Evolutionary conservation across 768 basidiomycete species (phyloP).

Genomic region (Trametopsis cervina): DNA sequence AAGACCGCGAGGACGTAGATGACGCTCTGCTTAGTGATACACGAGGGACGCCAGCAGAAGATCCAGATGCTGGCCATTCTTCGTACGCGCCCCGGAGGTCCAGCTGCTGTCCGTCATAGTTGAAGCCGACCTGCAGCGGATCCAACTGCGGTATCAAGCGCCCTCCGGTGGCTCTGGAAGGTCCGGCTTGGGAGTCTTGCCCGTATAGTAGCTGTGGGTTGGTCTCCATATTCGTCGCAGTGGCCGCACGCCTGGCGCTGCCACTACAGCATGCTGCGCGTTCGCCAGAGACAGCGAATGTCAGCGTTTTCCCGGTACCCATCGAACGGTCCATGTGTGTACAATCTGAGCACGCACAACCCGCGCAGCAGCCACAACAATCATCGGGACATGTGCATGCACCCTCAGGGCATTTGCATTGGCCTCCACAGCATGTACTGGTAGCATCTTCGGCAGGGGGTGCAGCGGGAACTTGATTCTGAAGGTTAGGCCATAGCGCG

Average conservation of each 20-base stretch:
- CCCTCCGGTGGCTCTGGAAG: neutral
- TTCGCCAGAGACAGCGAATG: conserved; percentile 30
- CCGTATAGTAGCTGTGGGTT: neutral
- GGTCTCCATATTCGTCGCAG: neutral
- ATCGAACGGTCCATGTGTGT: conserved; percentile 14
- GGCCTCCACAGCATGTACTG: conserved; percentile 22
- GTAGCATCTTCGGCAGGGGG: conserved; percentile 14
- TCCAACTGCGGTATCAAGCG: neutral
- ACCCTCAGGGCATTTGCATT: conserved; percentile 27
- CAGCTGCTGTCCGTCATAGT: neutral
- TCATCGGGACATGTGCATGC: conserved; percentile 28
- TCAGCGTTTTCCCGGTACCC: conserved; percentile 18
- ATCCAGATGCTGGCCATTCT: neutral
- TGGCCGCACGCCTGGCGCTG: neutral
- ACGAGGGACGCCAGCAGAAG: conserved; percentile 5
- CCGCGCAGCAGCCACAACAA: conserved; percentile 26
- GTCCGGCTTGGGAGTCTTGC: neutral
- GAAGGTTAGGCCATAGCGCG: conserved; percentile 15
- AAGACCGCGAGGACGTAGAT: conserved; percentile 9
- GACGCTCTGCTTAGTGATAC: conserved; percentile 9
- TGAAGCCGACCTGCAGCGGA: neutral
- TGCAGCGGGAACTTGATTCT: conserved; percentile 12
- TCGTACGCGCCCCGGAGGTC: conserved; percentile 10
- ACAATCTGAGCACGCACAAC: conserved; percentile 23
- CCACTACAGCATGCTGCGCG: conserved; percentile 23